A percentile compares a stretch with the other conserved stretches of the same genome.
Evolutionary conservation across 2,329 filamentous ascomycete species (phyloP).

Genomic region (Paracamarosporium sp.): DNA sequence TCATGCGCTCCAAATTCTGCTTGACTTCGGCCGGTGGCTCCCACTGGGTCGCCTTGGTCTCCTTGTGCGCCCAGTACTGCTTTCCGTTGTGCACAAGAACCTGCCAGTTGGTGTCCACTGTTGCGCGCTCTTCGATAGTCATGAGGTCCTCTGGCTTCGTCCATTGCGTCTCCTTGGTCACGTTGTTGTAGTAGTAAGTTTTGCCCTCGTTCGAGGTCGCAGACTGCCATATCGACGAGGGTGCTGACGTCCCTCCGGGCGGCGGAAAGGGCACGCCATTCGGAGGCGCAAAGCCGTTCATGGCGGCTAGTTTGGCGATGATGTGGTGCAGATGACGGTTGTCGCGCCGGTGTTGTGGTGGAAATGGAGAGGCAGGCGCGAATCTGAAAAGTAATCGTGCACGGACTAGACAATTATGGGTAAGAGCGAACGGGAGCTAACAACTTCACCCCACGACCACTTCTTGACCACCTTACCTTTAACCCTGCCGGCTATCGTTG

Average conservation of each 20-base stretch:
- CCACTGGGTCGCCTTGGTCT: slow-evolving; percentile 93
- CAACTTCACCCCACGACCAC: neutral
- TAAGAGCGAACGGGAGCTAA: neutral
- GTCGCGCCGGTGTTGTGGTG: slow-evolving; percentile 9
- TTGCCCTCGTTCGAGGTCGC: slow-evolving; percentile 81
- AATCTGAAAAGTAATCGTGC: slow-evolving; percentile 7
- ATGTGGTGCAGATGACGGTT: neutral
- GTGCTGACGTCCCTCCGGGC: slow-evolving; percentile 28
- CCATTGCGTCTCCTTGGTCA: slow-evolving; percentile 92
- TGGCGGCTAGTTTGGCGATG: slow-evolving; percentile 40
- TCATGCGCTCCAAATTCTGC: slow-evolving; percentile 79
- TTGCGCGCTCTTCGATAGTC: slow-evolving; percentile 73
- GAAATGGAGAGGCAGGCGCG: neutral
- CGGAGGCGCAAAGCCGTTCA: slow-evolving; percentile 65
- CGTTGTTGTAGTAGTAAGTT: slow-evolving; percentile 87
- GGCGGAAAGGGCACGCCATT: slow-evolving; percentile 52
- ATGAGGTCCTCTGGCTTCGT: slow-evolving; percentile 90
- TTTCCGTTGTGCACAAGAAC: slow-evolving; percentile 88
- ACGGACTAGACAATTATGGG: neutral
- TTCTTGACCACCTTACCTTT: neutral
- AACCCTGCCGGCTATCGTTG: neutral
- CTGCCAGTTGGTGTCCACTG: slow-evolving; percentile 87
- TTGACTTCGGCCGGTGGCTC: slow-evolving; percentile 77
- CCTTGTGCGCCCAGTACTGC: slow-evolving; percentile 93
- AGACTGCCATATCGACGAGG: slow-evolving; percentile 70